A percentile compares a stretch with the other conserved stretches of the same genome.
Conservation (phyloP, 805 yeast species). For the Lachancea mirantina region DNA sequence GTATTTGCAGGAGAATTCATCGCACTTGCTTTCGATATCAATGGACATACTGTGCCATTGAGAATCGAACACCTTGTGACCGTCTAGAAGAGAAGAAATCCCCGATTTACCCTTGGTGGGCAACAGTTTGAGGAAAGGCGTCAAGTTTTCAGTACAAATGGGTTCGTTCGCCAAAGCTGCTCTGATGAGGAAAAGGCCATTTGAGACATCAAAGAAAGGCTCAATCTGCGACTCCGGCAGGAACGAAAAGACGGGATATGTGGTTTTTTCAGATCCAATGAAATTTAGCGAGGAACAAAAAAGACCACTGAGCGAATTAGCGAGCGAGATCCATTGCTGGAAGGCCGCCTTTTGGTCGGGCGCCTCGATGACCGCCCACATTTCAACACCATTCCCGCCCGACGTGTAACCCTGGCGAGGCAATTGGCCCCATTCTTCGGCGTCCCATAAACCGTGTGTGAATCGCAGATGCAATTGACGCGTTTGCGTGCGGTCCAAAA, state of each 20-base stretch:
- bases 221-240: slow-evolving; percentile 19
- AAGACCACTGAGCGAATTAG: slow-evolving; percentile 76
- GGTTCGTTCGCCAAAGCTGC: slow-evolving; percentile 95
- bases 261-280: slow-evolving; percentile 71
- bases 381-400: slow-evolving; percentile 94
- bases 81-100: slow-evolving; percentile 74
- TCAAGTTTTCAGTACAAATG: slow-evolving; percentile 90
- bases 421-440: slow-evolving; percentile 76
- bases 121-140: slow-evolving; percentile 82
- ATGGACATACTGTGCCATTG: slow-evolving; percentile 92
- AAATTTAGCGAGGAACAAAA: slow-evolving; percentile 94
- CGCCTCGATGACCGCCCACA: slow-evolving; percentile 83
- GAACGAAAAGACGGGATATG: slow-evolving; percentile 47
- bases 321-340: slow-evolving; percentile 60
- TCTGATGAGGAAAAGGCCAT: slow-evolving; percentile 51
- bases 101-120: slow-evolving; percentile 94
- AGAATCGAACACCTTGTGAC: slow-evolving; percentile 84
- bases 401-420: slow-evolving; percentile 64
- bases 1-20: slow-evolving; percentile 38
- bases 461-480: slow-evolving; percentile 78
- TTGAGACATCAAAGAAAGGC: slow-evolving; percentile 27
- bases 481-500: slow-evolving; percentile 57
- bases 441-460: slow-evolving; percentile 93
- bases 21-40: slow-evolving; percentile 59
- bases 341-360: slow-evolving; percentile 46